Percentiles rank a stretch among this genome's conserved stretches.
phyloP scores from a whole-genome alignment of 1,284 basidiomycete species.

The Athelia sp. region DNA sequence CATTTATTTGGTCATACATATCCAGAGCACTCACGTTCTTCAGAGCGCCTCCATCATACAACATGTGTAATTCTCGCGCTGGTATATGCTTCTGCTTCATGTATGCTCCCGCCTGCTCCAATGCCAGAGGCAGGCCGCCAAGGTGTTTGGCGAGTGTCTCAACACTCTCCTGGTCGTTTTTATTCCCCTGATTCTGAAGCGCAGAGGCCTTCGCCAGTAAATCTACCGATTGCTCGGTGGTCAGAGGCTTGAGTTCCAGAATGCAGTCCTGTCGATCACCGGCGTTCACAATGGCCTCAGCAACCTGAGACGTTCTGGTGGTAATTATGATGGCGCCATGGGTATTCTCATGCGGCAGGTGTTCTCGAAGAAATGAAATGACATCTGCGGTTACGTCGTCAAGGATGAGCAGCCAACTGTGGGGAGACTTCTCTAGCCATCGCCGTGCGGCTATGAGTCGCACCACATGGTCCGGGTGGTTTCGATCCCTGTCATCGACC shows the following conservation, averaged over 20 bases:
- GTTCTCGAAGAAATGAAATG: background rate
- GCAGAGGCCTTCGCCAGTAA: background rate
- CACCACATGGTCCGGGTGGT: background rate
- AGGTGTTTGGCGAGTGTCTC: background rate
- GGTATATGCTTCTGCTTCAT: background rate
- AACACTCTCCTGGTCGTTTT: background rate
- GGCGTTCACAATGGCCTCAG: background rate
- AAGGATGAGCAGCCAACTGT: background rate
- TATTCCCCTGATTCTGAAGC: too few relatives aligned
- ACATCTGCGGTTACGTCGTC: background rate
- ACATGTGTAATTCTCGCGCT: background rate
- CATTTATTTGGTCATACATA: background rate
- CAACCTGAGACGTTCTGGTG: background rate
- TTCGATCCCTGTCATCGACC: background rate
- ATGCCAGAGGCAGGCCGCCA: background rate
- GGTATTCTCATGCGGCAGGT: background rate
- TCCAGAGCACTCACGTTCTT: too few relatives aligned
- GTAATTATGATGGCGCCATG: background rate
- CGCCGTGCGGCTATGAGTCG: background rate
- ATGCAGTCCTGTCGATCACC: background rate
- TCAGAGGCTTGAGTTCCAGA: background rate
- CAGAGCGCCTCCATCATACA: background rate
- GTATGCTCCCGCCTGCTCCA: background rate
- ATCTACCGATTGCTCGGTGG: background rate
- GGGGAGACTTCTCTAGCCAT: background rate